Evolutionary conservation across 2,329 filamentous ascomycete species (phyloP), one percentile per base, ranked within the genome.

Genomic region (Nigrograna mackinnonii): DNA sequence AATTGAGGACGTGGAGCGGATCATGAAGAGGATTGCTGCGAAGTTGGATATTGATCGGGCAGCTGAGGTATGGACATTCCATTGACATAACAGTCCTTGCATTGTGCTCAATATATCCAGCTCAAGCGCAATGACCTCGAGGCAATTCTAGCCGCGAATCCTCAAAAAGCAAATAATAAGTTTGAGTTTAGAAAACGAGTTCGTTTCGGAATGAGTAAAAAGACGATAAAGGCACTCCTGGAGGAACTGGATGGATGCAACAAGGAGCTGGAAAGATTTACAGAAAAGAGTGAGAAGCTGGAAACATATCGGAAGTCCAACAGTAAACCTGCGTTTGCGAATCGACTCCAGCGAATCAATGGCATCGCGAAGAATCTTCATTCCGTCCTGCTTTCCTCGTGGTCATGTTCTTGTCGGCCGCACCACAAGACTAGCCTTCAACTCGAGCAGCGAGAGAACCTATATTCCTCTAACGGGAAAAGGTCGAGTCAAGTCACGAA

Each of bases 171-270:
- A 6, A 58, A 55, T 41, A 58, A 61, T 22, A 62, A 57, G 31
- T 67, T 63, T 32, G 64, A 69, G 20, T 54, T 68, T n/a, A 56
- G 50, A 19, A 68, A 67, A 47, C 55, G 65, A 1, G 54, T 68
- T 2, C 54, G 53, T 5, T 68, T 68, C 39, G 61, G 61, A 3
- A 69, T 68, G 64, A 60, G 49, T 30, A 69, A 67, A 44, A 67
- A 67, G 43, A 60, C 48, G 13, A 60, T 69, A 34, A 68, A 66
- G 36, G 54, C 51, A 17, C 44, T 67, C 9, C 46, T 69, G 4
- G 63, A 66, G 38, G 60, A 69, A 43, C 46, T 69, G 16, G 58
- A 66, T 24, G 62, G 67, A 2, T 69, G 66, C 53, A 68, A 68
- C 37, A 66, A 66, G 24, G 64, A 68, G 37, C 53, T 69, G 4